These are phyloP conservation scores for Mortierella hygrophila DNA, from an alignment of 192 early-diverging fungal genomes.

Conservation along the genomic window DNA sequence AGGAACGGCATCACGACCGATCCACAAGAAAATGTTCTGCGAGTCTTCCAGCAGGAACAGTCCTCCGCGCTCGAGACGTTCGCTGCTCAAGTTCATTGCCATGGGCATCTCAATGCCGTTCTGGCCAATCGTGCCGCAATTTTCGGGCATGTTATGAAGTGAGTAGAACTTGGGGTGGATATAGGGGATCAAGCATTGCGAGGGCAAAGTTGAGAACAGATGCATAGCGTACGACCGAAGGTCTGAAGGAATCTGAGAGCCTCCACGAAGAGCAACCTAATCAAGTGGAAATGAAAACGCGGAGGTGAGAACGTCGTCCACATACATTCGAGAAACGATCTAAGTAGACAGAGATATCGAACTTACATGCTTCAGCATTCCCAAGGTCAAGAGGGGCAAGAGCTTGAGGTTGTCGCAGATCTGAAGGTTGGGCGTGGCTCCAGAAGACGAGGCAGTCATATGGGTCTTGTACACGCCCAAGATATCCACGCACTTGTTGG, in stretches of 20 bases:
- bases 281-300: not conserved
- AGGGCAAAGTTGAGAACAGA: conserved; percentile 79
- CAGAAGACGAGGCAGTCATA: conserved; percentile 74
- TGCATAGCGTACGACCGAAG: conserved; percentile 82
- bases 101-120: conserved; percentile 80
- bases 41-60: conserved; percentile 87
- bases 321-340: not conserved
- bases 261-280: conserved; percentile 67
- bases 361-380: conserved; percentile 84
- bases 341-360: not conserved
- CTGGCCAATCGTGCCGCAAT: conserved; percentile 64
- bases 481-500: conserved; percentile 87
- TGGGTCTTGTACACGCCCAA: conserved; percentile 88
- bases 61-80: conserved; percentile 86
- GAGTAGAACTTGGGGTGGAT: conserved; percentile 84
- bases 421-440: conserved; percentile 82
- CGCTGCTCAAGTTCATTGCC: conserved; percentile 80
- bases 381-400: conserved; percentile 85
- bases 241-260: conserved; percentile 78
- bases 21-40: conserved; percentile 86
- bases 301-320: not conserved
- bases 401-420: conserved; percentile 86
- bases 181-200: conserved; percentile 77
- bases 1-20: conserved; percentile 80
- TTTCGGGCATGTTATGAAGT: conserved; percentile 78